A percentile compares a stretch with the other conserved stretches of the same genome.
These are phyloP conservation scores for Cladobotryum mycophilum DNA, from an alignment of 2,329 filamentous ascomycete genomes.

Conservation along the genomic window DNA sequence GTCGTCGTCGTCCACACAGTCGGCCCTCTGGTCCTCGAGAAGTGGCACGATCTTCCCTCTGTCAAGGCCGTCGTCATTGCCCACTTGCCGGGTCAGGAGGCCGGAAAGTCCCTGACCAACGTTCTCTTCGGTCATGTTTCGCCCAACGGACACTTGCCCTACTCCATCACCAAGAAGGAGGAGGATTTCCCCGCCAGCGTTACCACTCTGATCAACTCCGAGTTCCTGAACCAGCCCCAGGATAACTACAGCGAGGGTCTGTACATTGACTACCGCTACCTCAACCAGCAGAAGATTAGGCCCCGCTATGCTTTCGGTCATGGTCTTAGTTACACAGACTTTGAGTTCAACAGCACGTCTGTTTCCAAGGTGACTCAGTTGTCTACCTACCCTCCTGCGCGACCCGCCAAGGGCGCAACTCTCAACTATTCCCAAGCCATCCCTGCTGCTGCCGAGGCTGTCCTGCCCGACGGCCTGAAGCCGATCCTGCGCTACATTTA, in stretches of 20 bases:
- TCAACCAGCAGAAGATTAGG: conserved; percentile 67
- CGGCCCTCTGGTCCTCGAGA: conserved; percentile 73
- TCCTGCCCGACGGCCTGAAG: conserved; percentile 54
- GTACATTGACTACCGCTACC: conserved; percentile 84
- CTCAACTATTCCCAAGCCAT: conserved; percentile 44
- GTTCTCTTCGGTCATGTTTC: conserved; percentile 74
- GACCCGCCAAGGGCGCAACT: conserved; percentile 31
- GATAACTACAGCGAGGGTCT: conserved; percentile 79
- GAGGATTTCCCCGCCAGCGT: conserved; percentile 63
- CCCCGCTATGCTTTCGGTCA: conserved; percentile 85
- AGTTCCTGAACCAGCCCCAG: conserved; percentile 58
- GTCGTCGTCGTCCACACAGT: conserved; percentile 86
- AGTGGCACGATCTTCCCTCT: conserved; percentile 69
- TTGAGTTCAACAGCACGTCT: conserved; percentile 50
- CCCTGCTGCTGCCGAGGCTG: conserved; percentile 46
- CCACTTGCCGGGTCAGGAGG: conserved; percentile 84
- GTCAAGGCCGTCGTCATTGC: conserved; percentile 76
- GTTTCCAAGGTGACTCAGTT: conserved; percentile 43
- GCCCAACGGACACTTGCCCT: conserved; percentile 73
- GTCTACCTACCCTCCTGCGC: conserved; percentile 26
- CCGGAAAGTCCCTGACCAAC: conserved; percentile 73
- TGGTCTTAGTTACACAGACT: conserved; percentile 75
- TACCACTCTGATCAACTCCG: conserved; percentile 41
- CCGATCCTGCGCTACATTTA: conserved; percentile 63
- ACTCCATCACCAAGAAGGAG: conserved; percentile 69